phyloP scores from a whole-genome alignment of 257 asterid species.

The Solanum clarkiae region DNA sequence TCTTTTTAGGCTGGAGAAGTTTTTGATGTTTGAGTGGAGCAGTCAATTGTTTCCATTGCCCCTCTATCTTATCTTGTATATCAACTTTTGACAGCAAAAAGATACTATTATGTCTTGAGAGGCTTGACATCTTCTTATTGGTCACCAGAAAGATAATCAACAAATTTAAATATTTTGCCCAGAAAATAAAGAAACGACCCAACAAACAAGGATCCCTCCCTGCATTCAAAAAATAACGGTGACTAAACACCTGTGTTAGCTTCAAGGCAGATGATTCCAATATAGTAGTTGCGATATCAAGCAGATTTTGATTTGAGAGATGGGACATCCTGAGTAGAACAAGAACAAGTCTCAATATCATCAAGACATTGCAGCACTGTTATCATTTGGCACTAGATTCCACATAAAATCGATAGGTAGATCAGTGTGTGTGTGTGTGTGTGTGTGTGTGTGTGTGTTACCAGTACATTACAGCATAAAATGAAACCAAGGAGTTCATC shows the following conservation, averaged over 20 bases:
- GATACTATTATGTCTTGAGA: not conserved
- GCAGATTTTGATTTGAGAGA: not conserved
- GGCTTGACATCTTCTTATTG: not conserved
- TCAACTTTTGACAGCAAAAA: not conserved
- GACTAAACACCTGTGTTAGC: conserved; percentile 48
- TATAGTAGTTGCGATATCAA: not conserved
- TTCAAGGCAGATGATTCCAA: not conserved
- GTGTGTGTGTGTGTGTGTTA: not conserved
- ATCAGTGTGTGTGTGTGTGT: not conserved
- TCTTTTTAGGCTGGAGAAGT: not conserved
- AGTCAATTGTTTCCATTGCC: not conserved
- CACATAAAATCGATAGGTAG: not conserved
- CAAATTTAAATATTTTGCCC: too few relatives aligned
- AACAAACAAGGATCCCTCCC: not conserved
- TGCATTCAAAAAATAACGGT: conserved; percentile 60
- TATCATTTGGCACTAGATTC: not conserved
- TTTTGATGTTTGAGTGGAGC: not conserved
- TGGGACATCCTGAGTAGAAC: not conserved
- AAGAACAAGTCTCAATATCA: not conserved
- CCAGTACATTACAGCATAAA: not conserved
- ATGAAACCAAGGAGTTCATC: not conserved
- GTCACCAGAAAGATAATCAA: not conserved
- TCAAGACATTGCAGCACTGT: not conserved
- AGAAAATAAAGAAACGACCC: too few relatives aligned
- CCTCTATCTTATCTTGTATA: conserved; percentile 1